Conservation (phyloP, 805 yeast species). For the Pichia thaimueangensis region DNA sequence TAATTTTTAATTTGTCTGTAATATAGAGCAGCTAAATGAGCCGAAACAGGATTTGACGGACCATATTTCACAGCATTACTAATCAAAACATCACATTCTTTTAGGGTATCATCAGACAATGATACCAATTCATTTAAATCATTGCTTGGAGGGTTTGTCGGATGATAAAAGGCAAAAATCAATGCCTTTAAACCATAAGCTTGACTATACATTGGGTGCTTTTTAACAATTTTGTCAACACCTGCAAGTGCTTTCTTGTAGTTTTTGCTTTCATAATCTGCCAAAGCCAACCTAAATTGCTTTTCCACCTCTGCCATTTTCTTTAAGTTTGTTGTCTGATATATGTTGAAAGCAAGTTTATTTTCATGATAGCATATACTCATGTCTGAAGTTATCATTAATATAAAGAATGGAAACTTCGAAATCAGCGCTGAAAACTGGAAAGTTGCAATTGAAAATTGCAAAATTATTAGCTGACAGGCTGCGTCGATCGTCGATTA, state of each 20-base stretch:
- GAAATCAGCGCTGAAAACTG: no score
- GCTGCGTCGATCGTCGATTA: no score
- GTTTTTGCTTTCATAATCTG: slow-evolving; percentile 76
- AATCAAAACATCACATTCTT: slow-evolving; percentile 60
- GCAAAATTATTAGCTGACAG: no score
- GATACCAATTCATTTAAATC: slow-evolving; percentile 34
- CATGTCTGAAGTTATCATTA: no score
- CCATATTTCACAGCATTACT: slow-evolving; percentile 55
- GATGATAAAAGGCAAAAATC: slow-evolving; percentile 23
- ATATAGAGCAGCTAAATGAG: slow-evolving; percentile 83
- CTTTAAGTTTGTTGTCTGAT: no score
- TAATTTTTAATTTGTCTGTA: slow-evolving; percentile 66
- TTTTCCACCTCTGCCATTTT: slow-evolving; percentile 5
- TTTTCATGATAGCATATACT: no score
- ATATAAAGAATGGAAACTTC: no score
- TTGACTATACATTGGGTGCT: slow-evolving; percentile 69
- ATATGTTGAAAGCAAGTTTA: no score
- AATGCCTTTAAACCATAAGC: slow-evolving; percentile 83
- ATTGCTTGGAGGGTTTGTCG: slow-evolving; percentile 5
- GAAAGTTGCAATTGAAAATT: no score
- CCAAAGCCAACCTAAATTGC: slow-evolving; percentile 74
- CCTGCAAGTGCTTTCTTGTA: slow-evolving; percentile 79
- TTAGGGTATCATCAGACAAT: slow-evolving; percentile 40
- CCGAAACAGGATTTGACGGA: slow-evolving; percentile 58
- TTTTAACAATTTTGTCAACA: slow-evolving; percentile 70